Base-by-base conservation (phyloP, 2,329 filamentous ascomycete species). In the Colletotrichum musae region DNA sequence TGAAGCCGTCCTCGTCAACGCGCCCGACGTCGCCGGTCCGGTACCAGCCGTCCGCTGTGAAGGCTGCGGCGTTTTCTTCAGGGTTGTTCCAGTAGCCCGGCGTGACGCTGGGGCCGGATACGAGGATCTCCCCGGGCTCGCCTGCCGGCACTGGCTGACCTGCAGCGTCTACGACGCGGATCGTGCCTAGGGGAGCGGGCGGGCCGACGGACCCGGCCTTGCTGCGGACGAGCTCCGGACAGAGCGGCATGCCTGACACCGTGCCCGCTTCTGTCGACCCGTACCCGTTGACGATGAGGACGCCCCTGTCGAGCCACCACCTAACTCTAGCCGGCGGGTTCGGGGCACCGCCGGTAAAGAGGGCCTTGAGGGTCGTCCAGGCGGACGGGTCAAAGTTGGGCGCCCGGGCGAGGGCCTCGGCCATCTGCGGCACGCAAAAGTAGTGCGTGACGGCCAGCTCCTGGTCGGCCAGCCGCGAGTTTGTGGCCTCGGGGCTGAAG, bases 361-460 rank as follows among this genome's bases (percentile, higher is more conserved):
- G 43, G 12, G 67, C 67, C 15, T 70, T 70, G 21, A 70, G 57
- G 36, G 50, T 41, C 10, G 39, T 10, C 67, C 67, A 70, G 6
- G 41, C 28, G 16, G 62, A 41, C 3, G 62, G 51, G 16, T 61
- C 28, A n/a, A 67, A 70, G 15, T 70, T 57, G 0, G 51, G n/a
- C n/a, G 62, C 62, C 9, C 54, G 41, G 5, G 24, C 52, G 9
- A 70, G 56, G 15, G 67, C 67, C n/a, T 70, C 67, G 10, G 67
- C 62, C 67, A 70, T 70, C 51, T 70, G 67, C 5, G 67, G 67
- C 7, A 70, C 67, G 13, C 67, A 70, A n/a, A 70, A 70, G 39
- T 70, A 70, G 10, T 70, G 67, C 1, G 67, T 66, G 6, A 70
- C 16, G 6, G 26, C 32, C 18, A 70, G 43, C 2, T 16, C 36